Evolutionary conservation across 1,284 basidiomycete species (phyloP).

Genomic region (Fistulinella cinereoalba): DNA sequence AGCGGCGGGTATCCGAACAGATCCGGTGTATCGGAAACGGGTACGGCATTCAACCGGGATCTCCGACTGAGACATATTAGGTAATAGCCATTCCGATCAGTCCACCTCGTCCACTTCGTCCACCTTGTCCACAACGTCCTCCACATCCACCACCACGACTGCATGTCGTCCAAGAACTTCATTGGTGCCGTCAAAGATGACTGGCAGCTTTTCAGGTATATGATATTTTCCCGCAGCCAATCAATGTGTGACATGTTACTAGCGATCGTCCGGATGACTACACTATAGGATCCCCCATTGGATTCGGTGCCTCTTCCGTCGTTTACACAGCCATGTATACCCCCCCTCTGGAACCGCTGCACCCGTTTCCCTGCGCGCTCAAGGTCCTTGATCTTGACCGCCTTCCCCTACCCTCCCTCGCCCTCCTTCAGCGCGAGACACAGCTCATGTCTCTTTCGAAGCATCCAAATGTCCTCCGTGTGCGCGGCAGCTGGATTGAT

Average conservation of each 20-base stretch:
- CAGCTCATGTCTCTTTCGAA: constrained; percentile 92
- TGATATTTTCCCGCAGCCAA: too few species aligned
- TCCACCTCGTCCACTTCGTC: too few species aligned
- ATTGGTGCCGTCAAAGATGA: constrained; percentile 81
- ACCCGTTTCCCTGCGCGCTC: constrained; percentile 67
- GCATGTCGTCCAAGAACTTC: not conserved
- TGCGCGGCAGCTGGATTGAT: constrained; percentile 84
- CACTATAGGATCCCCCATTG: constrained; percentile 68
- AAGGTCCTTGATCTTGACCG: constrained; percentile 87
- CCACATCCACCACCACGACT: not conserved
- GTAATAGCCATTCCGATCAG: too few species aligned
- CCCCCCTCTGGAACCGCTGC: constrained; percentile 34
- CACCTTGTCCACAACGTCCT: too few species aligned
- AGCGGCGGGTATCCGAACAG: constrained; percentile 17
- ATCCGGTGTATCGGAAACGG: constrained; percentile 14
- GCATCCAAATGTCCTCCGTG: constrained; percentile 87
- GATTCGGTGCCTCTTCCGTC: constrained; percentile 84
- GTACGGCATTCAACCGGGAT: constrained; percentile 2
- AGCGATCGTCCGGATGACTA: constrained; percentile 74
- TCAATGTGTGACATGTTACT: too few species aligned
- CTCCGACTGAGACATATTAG: not conserved
- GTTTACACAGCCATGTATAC: constrained; percentile 76
- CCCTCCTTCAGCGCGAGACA: constrained; percentile 78
- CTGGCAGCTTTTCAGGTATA: constrained; percentile 76
- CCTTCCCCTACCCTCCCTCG: constrained; percentile 63